Base-by-base conservation (phyloP, 768 basidiomycete genomes). In the Polyporus arcularius region DNA sequence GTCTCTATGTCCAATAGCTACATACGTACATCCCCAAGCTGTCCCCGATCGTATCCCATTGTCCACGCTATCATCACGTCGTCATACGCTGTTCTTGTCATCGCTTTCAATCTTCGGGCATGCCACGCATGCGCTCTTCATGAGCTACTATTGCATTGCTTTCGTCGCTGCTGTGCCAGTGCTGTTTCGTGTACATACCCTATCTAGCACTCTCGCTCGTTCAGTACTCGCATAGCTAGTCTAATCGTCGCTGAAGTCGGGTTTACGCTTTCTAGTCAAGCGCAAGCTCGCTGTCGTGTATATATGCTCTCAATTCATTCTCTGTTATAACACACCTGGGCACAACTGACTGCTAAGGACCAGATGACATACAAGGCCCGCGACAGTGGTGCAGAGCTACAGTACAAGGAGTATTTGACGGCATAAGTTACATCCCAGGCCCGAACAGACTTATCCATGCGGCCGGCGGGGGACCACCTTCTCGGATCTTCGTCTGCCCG, bases 391-490 rank as follows among this genome's bases (percentile, higher is more conserved):
- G 46, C 26, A 26, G 2, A 21, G 12, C 8, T 26, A 26, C 28
- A 48, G 8, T 28, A 48, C 12, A 28, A 35, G 7, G 11, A 11
- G 35, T 48, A 31, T 9, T 2, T 43, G 8, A 43, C 41, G 35
- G 38, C 53, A 9, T 15, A n/a, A 16, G n/a, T 28, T 60, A 68
- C 66, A 71, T 67, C 8, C 68, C 68, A 18, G 69, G 69, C 1
- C 90, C 90, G 66, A 92, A 93, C 64, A 92, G 74, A 68, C 90
- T 90, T 58, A 93, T 79, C 35, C 88, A 81, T 10, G 88, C 87
- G 1, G 81, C 79, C 21, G 89, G 84, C 15, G 84, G 82, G 31
- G 88, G 85, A 4, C 80, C 82, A 26, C 82, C 87, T 74, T 91
- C 88, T 50, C 81, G 82, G 48, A 76, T 69, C 64, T 85, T 87